Percentiles rank a stretch among this genome's conserved stretches.
Conservation (phyloP, 768 basidiomycete genomes). For the Candolleomyces eurysporus region DNA sequence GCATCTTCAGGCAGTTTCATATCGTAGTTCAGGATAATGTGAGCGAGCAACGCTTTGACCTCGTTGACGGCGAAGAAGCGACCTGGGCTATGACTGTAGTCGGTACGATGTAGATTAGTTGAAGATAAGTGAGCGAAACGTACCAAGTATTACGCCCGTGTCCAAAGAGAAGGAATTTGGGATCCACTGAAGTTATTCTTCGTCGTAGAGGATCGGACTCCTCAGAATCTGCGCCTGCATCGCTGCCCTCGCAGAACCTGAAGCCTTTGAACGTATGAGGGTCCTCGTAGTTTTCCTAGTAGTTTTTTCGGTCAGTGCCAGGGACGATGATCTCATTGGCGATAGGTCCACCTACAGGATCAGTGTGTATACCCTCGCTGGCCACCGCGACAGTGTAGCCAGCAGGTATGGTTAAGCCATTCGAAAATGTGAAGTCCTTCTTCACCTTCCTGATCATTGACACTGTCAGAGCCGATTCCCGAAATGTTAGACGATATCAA, state of each 20-base stretch:
- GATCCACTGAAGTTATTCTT: constrained; percentile 18
- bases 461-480: constrained; percentile 17
- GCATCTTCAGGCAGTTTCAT: constrained; percentile 19
- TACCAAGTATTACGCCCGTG: constrained; percentile 29
- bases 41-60: constrained; percentile 46
- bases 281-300: constrained; percentile 12
- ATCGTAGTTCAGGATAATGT: constrained; percentile 41
- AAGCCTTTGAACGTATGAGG: constrained; percentile 35
- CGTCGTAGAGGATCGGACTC: constrained; percentile 17
- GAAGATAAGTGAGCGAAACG: background rate
- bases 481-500: background rate
- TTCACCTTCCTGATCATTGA: constrained; percentile 31
- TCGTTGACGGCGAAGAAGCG: constrained; percentile 45
- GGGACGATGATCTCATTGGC: background rate
- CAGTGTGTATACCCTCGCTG: constrained; percentile 25
- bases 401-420: constrained; percentile 25
- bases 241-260: constrained; percentile 31
- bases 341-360: constrained; percentile 16
- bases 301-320: constrained; percentile 13
- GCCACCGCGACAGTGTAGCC: constrained; percentile 32
- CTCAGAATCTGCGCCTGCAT: constrained; percentile 16
- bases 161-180: constrained; percentile 31
- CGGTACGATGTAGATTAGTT: background rate
- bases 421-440: constrained; percentile 39
- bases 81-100: constrained; percentile 31